A percentile compares a stretch with the other conserved stretches of the same genome.
phyloP scores from a whole-genome alignment of 2,329 filamentous ascomycete species.

The Colletotrichum viniferum region DNA sequence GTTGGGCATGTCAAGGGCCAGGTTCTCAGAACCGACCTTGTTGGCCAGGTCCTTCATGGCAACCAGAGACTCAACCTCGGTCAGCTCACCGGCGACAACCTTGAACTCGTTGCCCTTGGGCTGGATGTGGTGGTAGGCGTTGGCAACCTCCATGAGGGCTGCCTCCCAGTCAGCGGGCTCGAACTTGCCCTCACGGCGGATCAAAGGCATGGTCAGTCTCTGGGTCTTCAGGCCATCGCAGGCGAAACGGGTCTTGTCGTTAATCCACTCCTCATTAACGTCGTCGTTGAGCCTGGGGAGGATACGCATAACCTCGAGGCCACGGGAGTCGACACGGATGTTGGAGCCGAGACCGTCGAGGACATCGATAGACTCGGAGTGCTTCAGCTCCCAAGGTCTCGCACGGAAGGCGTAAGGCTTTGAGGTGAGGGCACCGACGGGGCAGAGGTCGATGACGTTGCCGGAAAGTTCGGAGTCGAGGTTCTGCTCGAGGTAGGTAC shows the following conservation, averaged over 20 bases:
- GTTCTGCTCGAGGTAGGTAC: slow-evolving; percentile 94
- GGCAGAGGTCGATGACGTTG: slow-evolving; percentile 98
- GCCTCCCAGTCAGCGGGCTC: slow-evolving; percentile 95
- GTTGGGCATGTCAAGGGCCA: slow-evolving; percentile 87
- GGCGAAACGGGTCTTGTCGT: slow-evolving; percentile 96
- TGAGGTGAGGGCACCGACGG: slow-evolving; percentile 92
- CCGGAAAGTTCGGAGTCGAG: slow-evolving; percentile 94
- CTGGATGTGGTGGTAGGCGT: slow-evolving; percentile 78
- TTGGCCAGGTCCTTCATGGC: slow-evolving; percentile 98
- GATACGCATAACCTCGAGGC: slow-evolving; percentile 94
- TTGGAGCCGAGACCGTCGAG: slow-evolving; percentile 92
- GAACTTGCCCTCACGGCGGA: slow-evolving; percentile 89
- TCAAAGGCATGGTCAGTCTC: slow-evolving; percentile 88
- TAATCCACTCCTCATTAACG: slow-evolving; percentile 99
- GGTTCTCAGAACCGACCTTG: slow-evolving; percentile 93
- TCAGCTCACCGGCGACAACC: slow-evolving; percentile 86
- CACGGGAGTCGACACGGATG: slow-evolving; percentile 90
- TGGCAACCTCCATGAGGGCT: slow-evolving; percentile 84
- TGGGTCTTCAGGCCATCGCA: slow-evolving; percentile 97
- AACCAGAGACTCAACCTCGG: slow-evolving; percentile 91
- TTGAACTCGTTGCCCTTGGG: slow-evolving; percentile 96
- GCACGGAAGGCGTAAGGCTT: slow-evolving; percentile 98
- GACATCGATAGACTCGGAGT: slow-evolving; percentile 95
- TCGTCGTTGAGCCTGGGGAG: slow-evolving; percentile 94
- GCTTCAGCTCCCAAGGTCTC: slow-evolving; percentile 95